Percentiles rank a stretch among this genome's conserved stretches.
These are phyloP conservation scores for Hapsidospora chrysogenum DNA, from an alignment of 495 filamentous ascomycete species.

Conservation along the genomic window DNA sequence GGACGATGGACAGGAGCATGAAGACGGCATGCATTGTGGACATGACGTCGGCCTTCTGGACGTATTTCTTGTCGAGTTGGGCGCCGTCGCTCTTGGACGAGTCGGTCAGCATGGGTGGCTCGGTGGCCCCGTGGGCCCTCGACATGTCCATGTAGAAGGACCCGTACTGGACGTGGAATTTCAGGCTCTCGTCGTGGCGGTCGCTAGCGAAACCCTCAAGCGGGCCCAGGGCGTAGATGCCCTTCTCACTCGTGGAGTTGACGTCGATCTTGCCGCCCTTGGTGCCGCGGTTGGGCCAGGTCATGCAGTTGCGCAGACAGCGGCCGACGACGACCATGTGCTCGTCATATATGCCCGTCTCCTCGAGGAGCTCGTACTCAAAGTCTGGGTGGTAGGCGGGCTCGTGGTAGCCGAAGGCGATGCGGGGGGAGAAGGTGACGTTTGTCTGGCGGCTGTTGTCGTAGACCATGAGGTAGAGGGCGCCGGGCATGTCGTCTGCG, in stretches of 20 bases:
- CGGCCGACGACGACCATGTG: conserved; percentile 25
- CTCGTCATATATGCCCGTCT: conserved; percentile 23
- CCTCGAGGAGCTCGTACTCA: conserved; percentile 18
- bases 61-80: conserved; percentile 7
- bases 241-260: conserved; percentile 18
- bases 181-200: conserved; percentile 18
- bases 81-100: conserved; percentile 6
- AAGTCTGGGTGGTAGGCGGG: conserved; percentile 25
- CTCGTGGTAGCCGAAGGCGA: conserved; percentile 24
- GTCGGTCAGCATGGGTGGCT: conserved; percentile 10
- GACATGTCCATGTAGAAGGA: conserved; percentile 35
- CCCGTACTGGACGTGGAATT: conserved; percentile 32
- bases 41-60: conserved; percentile 10
- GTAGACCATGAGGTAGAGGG: conserved; percentile 37
- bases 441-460: conserved; percentile 21
- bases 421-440: conserved; percentile 32
- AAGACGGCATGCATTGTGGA: conserved; percentile 28
- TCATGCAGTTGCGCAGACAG: conserved; percentile 25
- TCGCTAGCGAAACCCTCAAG: conserved; percentile 15
- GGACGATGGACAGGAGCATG: conserved; percentile 32
- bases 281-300: conserved; percentile 13
- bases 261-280: conserved; percentile 19
- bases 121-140: conserved; percentile 21
- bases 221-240: conserved; percentile 37
- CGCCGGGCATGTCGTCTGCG: conserved; percentile 25